Evolutionary conservation across 352 stramenopile species (phyloP).

Genomic region (Phytophthora sp.): DNA sequence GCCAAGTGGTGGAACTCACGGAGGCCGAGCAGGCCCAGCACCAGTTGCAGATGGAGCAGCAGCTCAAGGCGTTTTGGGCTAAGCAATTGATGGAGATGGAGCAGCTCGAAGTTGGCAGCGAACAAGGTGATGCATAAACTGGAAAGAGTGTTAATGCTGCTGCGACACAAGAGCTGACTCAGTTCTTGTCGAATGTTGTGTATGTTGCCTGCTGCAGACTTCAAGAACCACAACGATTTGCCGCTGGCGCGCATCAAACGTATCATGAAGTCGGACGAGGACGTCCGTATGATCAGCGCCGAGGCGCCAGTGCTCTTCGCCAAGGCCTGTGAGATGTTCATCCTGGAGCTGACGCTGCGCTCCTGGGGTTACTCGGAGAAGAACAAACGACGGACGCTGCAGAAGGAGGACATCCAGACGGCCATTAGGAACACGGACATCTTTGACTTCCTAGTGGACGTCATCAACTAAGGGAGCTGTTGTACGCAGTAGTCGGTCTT

Average conservation of each 20-base stretch:
- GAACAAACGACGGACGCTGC: slow-evolving; percentile 93
- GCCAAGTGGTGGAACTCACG: slow-evolving; percentile 87
- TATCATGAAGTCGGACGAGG: slow-evolving; percentile 99
- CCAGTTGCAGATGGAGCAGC: slow-evolving; percentile 88
- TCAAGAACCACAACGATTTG: slow-evolving; percentile 99
- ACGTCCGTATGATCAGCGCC: slow-evolving; percentile 98
- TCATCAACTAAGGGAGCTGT: slow-evolving; percentile 78
- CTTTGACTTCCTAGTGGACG: slow-evolving; percentile 99
- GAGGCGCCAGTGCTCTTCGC: slow-evolving; percentile 99
- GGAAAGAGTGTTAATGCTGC: not conserved
- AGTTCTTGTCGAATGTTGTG: slow-evolving; percentile 1
- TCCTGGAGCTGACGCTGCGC: slow-evolving; percentile 98
- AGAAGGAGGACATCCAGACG: slow-evolving; percentile 98
- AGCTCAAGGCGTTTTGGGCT: slow-evolving; percentile 94
- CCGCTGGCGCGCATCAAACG: slow-evolving; percentile 98
- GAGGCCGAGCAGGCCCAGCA: slow-evolving; percentile 87
- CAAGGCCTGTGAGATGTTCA: slow-evolving; percentile 99
- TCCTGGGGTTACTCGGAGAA: slow-evolving; percentile 89
- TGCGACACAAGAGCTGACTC: not conserved
- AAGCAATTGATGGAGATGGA: slow-evolving; percentile 93
- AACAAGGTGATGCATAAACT: slow-evolving; percentile 84
- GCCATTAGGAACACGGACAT: slow-evolving; percentile 99
- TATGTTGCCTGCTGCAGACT: slow-evolving; percentile 73
- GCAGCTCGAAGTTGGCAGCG: slow-evolving; percentile 90
- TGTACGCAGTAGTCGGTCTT: not conserved